Percentiles rank a stretch among this genome's conserved stretches.
Conservation (phyloP, 1,139 yeast genomes). For the Candida sp. region DNA sequence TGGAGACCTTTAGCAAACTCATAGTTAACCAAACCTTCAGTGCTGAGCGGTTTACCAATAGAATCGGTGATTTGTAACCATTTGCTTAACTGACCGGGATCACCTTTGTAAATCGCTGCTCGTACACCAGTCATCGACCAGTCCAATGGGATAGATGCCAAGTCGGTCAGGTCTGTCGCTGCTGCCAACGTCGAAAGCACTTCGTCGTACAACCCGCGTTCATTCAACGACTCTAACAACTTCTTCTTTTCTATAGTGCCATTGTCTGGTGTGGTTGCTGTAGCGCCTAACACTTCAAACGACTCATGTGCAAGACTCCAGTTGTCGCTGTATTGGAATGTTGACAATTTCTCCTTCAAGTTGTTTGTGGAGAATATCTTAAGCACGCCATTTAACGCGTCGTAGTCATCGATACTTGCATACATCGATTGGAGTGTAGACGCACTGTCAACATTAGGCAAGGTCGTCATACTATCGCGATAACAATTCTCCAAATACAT, state of each 20-base stretch:
- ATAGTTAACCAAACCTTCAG: conserved; percentile 61
- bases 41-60: conserved; percentile 47
- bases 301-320: conserved; percentile 93
- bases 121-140: conserved; percentile 75
- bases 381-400: conserved; percentile 87
- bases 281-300: conserved; percentile 63
- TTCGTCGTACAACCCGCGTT: conserved; percentile 47
- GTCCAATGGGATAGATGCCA: conserved; percentile 40
- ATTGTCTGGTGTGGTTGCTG: conserved; percentile 29
- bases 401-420: conserved; percentile 87
- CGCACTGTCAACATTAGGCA: conserved; percentile 44
- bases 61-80: conserved; percentile 55
- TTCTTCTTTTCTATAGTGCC: conserved; percentile 37
- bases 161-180: conserved; percentile 25
- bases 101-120: conserved; percentile 73
- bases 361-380: conserved; percentile 74
- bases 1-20: conserved; percentile 67
- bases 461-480: conserved; percentile 40
- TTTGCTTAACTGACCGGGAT: conserved; percentile 48
- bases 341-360: conserved; percentile 72
- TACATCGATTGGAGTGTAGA: conserved; percentile 76
- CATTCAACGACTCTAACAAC: conserved; percentile 40
- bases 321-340: conserved; percentile 83
- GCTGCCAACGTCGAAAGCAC: conserved; percentile 39
- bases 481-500: conserved; percentile 82